Base-by-base conservation (phyloP, 1,284 basidiomycete genomes). In the Neonothopanus nambi region DNA sequence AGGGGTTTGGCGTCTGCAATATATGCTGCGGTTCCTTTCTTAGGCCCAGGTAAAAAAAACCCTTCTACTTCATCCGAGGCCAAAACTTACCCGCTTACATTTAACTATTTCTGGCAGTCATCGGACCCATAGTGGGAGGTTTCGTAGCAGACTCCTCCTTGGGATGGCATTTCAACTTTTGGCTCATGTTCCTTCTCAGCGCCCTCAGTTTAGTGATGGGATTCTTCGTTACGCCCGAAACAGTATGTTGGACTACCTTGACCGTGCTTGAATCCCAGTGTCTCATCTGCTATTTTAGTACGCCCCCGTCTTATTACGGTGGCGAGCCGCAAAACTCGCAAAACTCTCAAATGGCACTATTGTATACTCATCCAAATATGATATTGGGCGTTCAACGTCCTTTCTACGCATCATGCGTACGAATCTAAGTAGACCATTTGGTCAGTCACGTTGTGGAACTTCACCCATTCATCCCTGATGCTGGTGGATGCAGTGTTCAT, bases 91-190 rank as follows among this genome's bases (percentile, higher is more conserved):
- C 24, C 48, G 54, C 24, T 38, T 18, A 9, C 26, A 39, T 54
- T 40, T 13, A 21, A 42, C 26, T 49, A 7, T 20, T 24, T 38
- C 33, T 30, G 24, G 11, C 58, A 79, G 80, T 84, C 8, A 69
- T 82, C 36, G 82, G 86, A 0, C 85, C 85, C 1, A 79, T 88
- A 41, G 78, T 84, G 18, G 84, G 87, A 18, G 85, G 85, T 18
- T 86, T 77, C 63, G 74, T 82, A 12, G 76, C 75, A n/a, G 66
- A 72, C 52, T 63, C 71, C 23, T 70, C 63, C 37, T 70, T 80
- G 5, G 80, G 80, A 11, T 91, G 84, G 84, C 74, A 82, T 35
- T 87, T 86, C 69, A 81, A 84, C 43, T 89, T 90, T 67, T 88
- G 85, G 84, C 70, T 89, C 44, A 82, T 87, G 73, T 77, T 84